Base-by-base conservation (phyloP, 768 basidiomycete genomes). In the Hypholoma sublateritium region DNA sequence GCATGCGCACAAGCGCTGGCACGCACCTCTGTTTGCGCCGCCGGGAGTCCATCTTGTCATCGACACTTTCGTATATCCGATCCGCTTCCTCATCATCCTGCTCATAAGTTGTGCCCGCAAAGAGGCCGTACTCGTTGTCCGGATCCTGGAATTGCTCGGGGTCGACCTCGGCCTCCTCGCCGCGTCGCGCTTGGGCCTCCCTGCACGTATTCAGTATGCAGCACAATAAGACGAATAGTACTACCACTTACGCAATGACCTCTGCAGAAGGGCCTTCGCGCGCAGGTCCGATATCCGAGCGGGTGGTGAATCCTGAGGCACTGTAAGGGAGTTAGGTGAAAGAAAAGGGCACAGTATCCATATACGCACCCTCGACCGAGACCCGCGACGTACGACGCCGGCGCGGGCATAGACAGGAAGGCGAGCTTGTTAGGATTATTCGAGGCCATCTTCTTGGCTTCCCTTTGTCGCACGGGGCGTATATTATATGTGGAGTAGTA, bases 21-120 rank as follows among this genome's bases (percentile, higher is more conserved):
- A 82, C 89, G 65, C 72, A 91, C 92, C 92, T 86, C 60, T 90
- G 83, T 46, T 82, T 80, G 67, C 84, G 83, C 65, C 97, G 76
- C 59, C 97, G 78, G 39, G 87, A 80, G 69, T 98, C 96, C 90
- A 99, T 95, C 25, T 86, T 85, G 42, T 84, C 79, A 65, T 98
- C 95, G 1, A 98, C 95, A n/a, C 76, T 65, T 22, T 97, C 96
- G 69, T 96, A 99, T 50, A 97, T 97, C 68, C 82, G 83, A 71
- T 98, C 96, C 0, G 96, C 97, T 70, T 98, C 97, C 63, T 98
- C 95, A 59, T 99, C 97, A 62, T 98, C 97, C 55, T 90, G 88
- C 69, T 99, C 95, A 69, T 99, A 98, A 0, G 93, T 92, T 8
- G 90, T 95, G 12, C 95, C 95, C 4, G 95, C 92, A 68, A 99